Evolutionary conservation across 1,284 basidiomycete genomes (phyloP).

Genomic region (Cryptococcus sp.): DNA sequence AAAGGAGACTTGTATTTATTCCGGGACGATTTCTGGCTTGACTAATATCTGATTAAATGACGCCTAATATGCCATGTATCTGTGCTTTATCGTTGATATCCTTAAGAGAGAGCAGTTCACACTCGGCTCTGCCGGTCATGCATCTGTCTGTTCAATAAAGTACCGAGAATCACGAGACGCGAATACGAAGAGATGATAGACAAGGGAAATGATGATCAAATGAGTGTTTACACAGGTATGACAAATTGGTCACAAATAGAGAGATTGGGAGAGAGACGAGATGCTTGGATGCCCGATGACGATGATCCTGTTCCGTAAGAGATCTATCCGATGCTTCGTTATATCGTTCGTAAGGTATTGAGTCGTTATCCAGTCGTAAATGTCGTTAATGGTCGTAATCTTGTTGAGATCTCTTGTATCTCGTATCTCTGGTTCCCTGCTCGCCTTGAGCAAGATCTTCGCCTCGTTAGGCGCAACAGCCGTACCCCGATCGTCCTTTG

Average conservation of each 20-base stretch:
- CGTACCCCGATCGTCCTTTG: constrained; percentile 19
- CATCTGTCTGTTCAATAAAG: not conserved
- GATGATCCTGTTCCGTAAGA: no score
- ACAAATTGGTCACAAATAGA: not conserved
- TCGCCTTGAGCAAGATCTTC: not conserved
- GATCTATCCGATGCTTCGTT: no score
- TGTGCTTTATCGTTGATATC: no score
- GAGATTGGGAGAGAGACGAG: not conserved
- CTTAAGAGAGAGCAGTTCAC: no score
- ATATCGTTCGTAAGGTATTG: no score
- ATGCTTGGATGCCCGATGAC: not conserved
- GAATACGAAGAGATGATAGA: not conserved
- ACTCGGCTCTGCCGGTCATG: no score
- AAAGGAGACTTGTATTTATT: constrained; percentile 36
- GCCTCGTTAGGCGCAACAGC: constrained; percentile 22
- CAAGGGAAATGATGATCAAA: not conserved
- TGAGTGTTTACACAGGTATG: not conserved
- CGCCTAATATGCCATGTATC: no score
- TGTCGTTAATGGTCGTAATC: constrained; percentile 1
- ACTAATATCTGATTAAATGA: no score
- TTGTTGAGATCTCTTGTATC: not conserved
- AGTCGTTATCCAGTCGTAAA: not conserved
- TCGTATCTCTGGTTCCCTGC: no score
- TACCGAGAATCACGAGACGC: not conserved
- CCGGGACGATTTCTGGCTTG: no score